Percentiles rank a stretch among this genome's conserved stretches.
Evolutionary conservation across 352 stramenopile genomes (phyloP).

Genomic region (Pythium biforme): DNA sequence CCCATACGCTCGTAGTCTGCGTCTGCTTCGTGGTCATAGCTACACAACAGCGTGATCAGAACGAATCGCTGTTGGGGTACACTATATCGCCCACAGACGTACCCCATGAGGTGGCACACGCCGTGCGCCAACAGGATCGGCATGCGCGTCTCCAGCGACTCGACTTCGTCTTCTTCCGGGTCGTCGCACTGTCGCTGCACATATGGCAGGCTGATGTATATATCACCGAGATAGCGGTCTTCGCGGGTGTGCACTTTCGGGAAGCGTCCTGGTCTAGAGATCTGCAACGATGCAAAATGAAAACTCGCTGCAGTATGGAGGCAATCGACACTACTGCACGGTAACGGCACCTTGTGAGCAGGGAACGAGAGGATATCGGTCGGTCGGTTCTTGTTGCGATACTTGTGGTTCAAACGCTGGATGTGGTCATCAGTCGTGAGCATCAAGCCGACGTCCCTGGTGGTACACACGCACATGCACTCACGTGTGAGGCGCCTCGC

Average conservation of each 20-base stretch:
- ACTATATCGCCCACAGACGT: background rate
- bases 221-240: conserved; percentile 78
- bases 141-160: conserved; percentile 63
- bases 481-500: background rate
- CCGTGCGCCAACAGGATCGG: conserved; percentile 75
- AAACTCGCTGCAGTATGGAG: background rate
- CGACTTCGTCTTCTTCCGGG: conserved; percentile 47
- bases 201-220: conserved; percentile 82
- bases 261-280: conserved; percentile 58
- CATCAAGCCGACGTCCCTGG: conserved; percentile 76
- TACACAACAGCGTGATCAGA: conserved; percentile 32
- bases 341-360: conserved; percentile 55
- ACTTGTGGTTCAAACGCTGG: conserved; percentile 66
- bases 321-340: background rate
- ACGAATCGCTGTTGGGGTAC: too few species aligned
- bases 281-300: conserved; percentile 29
- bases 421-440: conserved; percentile 79
- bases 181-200: conserved; percentile 74
- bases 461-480: background rate
- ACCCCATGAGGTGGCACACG: conserved; percentile 84
- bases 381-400: conserved; percentile 73
- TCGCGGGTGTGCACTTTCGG: conserved; percentile 45
- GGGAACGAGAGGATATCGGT: conserved; percentile 85
- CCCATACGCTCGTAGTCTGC: conserved; percentile 77
- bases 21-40: conserved; percentile 82